phyloP scores from a whole-genome alignment of 1,139 yeast species.

The Candida sp. region DNA sequence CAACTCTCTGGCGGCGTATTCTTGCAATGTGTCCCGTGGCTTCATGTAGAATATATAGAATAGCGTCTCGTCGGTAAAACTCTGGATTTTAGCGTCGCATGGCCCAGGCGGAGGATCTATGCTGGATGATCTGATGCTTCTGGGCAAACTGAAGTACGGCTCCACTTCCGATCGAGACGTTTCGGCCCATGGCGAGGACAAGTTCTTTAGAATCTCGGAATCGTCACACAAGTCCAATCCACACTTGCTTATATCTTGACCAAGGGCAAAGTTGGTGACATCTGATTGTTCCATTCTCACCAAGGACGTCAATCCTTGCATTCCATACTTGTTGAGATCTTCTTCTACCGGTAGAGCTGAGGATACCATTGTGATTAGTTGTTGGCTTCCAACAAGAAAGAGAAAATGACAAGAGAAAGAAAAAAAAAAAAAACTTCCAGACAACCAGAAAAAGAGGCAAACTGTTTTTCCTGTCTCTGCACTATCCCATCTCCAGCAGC shows the following conservation, averaged over 20 bases:
- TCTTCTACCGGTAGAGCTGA: constrained; percentile 11
- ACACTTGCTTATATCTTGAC: constrained; percentile 78
- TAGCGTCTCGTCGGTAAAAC: constrained; percentile 89
- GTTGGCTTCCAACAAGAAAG: background rate
- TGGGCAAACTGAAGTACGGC: constrained; percentile 72
- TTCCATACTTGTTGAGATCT: constrained; percentile 66
- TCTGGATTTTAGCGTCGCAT: constrained; percentile 70
- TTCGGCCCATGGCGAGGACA: constrained; percentile 95
- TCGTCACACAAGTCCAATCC: constrained; percentile 65
- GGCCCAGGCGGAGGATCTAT: constrained; percentile 46
- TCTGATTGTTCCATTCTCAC: constrained; percentile 72
- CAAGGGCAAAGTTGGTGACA: constrained; percentile 75
- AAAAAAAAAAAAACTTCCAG: background rate
- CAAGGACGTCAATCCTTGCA: constrained; percentile 72
- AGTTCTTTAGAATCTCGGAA: constrained; percentile 63
- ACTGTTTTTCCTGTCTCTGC: background rate
- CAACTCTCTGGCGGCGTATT: constrained; percentile 90
- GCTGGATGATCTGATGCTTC: constrained; percentile 55
- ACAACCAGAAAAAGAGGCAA: background rate
- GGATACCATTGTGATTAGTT: constrained; percentile 8
- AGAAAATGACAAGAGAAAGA: background rate
- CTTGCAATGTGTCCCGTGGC: constrained; percentile 94
- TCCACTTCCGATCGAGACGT: constrained; percentile 92
- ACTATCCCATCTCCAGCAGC: background rate
- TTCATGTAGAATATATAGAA: constrained; percentile 94